A percentile compares a stretch with the other conserved stretches of the same genome.
phyloP scores from a whole-genome alignment of 73 alveolate species.

The Symbiodinium natans region DNA sequence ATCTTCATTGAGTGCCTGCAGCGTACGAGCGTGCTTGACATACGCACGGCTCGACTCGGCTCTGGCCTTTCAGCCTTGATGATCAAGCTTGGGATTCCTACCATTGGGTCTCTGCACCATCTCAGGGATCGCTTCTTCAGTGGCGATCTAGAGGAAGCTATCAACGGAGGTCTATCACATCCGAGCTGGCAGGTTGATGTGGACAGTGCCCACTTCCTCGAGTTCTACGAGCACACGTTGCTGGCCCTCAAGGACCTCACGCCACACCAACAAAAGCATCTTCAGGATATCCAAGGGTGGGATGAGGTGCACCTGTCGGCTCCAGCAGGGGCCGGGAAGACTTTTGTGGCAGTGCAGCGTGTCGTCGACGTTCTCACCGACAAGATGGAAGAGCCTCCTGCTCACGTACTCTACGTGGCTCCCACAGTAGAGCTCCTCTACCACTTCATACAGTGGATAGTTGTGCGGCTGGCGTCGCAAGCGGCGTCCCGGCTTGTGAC shows the following conservation, averaged over 20 bases:
- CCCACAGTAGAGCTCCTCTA: neutral
- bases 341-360: constrained; percentile 21
- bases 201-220: neutral
- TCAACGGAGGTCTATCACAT: neutral
- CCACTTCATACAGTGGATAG: constrained; percentile 21
- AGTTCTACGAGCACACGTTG: neutral
- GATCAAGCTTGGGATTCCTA: neutral
- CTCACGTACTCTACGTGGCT: neutral
- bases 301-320: constrained; percentile 25
- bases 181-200: neutral
- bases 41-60: neutral
- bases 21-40: neutral
- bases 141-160: neutral
- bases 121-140: neutral
- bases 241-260: neutral
- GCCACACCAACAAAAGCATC: neutral
- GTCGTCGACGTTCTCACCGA: neutral
- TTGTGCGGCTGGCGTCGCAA: neutral
- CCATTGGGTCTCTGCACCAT: neutral
- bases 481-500: neutral
- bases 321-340: constrained; percentile 33
- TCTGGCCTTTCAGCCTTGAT: neutral
- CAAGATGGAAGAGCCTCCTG: neutral
- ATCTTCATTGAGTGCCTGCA: neutral
- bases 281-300: neutral